Percentiles rank a stretch among this genome's conserved stretches.
These are phyloP conservation scores for Xylaria venustula DNA, from an alignment of 495 filamentous ascomycete genomes.

Conservation along the genomic window DNA sequence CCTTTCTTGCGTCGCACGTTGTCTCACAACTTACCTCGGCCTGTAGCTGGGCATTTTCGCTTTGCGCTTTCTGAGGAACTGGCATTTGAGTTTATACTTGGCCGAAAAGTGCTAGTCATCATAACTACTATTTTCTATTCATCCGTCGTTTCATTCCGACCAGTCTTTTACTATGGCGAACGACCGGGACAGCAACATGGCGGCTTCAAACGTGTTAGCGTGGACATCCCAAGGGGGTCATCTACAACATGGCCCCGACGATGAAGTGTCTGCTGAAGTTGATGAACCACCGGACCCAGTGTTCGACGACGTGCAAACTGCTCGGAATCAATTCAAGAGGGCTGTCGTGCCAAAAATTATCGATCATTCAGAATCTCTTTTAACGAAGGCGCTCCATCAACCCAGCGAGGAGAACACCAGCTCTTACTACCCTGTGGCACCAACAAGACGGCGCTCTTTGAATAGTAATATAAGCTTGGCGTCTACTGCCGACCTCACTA, in stretches of 20 bases:
- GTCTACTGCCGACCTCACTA: slow-evolving; percentile 84
- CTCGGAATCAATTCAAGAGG: slow-evolving; percentile 39
- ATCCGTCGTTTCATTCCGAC: not conserved
- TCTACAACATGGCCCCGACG: slow-evolving; percentile 43
- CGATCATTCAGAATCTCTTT: slow-evolving; percentile 67
- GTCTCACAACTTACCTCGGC: not conserved
- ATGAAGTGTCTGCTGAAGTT: slow-evolving; percentile 33
- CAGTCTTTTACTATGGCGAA: slow-evolving; percentile 34
- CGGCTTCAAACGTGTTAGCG: slow-evolving; percentile 40
- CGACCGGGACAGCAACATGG: slow-evolving; percentile 36
- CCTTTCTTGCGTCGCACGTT: not conserved
- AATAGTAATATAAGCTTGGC: slow-evolving; percentile 73
- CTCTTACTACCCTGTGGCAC: slow-evolving; percentile 14
- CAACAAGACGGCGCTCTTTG: slow-evolving; percentile 61
- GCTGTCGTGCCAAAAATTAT: slow-evolving; percentile 38
- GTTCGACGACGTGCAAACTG: slow-evolving; percentile 1
- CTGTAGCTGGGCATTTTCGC: not conserved
- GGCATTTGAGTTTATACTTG: not conserved
- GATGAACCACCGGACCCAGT: slow-evolving; percentile 39
- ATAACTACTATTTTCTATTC: slow-evolving; percentile 3
- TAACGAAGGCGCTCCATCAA: slow-evolving; percentile 74
- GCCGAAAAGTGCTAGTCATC: not conserved
- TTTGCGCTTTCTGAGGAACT: not conserved
- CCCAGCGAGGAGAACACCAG: slow-evolving; percentile 51
- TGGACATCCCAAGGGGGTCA: slow-evolving; percentile 42